A percentile compares a stretch with the other conserved stretches of the same genome.
phyloP scores from a whole-genome alignment of 129 eudicot genomes.

The Artemisia argyi region DNA sequence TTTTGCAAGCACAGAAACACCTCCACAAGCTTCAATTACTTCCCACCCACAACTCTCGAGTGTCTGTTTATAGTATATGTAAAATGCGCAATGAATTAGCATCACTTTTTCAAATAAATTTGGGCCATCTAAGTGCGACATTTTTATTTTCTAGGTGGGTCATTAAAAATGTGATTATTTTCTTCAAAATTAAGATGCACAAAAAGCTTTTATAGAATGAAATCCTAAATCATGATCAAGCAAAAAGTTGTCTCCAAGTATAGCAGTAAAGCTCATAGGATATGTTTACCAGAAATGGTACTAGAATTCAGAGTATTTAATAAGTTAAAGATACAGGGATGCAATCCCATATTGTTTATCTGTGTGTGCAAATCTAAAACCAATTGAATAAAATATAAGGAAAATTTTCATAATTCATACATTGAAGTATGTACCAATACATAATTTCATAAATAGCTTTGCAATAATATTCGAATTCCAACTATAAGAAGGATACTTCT shows the following conservation, averaged over 20 bases:
- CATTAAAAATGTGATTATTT: neutral
- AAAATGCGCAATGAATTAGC: conserved; percentile 9
- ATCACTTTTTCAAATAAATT: neutral
- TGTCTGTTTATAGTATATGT: conserved; percentile 40
- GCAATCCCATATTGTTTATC: neutral
- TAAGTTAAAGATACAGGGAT: neutral
- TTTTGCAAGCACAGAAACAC: conserved; percentile 85
- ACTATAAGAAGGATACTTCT: no score
- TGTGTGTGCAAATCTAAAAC: neutral
- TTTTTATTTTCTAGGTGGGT: neutral
- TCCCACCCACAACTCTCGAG: conserved; percentile 92
- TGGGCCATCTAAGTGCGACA: neutral
- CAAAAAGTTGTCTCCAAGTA: no score
- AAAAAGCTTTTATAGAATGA: neutral
- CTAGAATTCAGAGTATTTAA: neutral
- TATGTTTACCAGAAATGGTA: no score
- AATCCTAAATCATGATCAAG: neutral
- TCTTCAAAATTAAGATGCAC: neutral
- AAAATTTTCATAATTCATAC: neutral
- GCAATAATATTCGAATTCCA: no score
- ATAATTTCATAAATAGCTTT: no score
- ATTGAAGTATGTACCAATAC: neutral
- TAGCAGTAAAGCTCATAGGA: no score
- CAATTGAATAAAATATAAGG: neutral
- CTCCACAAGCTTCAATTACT: conserved; percentile 76